Percentiles rank a stretch among this genome's conserved stretches.
These are phyloP conservation scores for Pseudozyma pruni DNA, from an alignment of 1,284 basidiomycete genomes.

Conservation along the genomic window DNA sequence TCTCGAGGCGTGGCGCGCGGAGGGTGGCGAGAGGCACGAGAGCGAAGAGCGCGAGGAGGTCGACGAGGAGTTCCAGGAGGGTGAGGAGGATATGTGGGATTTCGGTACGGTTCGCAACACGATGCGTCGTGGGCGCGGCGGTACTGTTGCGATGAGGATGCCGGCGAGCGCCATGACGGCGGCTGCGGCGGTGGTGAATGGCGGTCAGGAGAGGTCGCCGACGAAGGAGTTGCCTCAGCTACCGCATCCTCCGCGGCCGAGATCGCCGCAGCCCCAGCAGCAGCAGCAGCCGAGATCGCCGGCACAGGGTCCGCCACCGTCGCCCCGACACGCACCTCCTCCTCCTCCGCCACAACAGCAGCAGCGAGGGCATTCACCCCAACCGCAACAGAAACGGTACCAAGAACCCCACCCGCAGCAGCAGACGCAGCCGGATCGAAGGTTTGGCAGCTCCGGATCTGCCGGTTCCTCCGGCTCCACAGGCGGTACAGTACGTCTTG, in stretches of 20 bases:
- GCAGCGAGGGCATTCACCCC: conserved; percentile 17
- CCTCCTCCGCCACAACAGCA: conserved; percentile 17
- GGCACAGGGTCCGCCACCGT: conserved; percentile 16
- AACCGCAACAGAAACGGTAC: conserved; percentile 19
- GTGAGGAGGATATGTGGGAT: conserved; percentile 60
- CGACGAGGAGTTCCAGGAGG: conserved; percentile 53
- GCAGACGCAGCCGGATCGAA: conserved; percentile 27
- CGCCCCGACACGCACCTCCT: conserved; percentile 17
- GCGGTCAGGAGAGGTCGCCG: conserved; percentile 15
- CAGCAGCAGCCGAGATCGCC: conserved; percentile 21
- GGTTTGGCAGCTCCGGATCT: conserved; percentile 43
- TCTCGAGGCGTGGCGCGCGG: conserved; percentile 85
- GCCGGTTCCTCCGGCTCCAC: conserved; percentile 47
- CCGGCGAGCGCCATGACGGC: conserved; percentile 50
- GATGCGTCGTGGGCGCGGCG: conserved; percentile 47
- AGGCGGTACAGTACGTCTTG: conserved; percentile 56
- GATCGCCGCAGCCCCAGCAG: conserved; percentile 16
- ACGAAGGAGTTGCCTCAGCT: conserved; percentile 43
- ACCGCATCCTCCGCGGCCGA: conserved; percentile 29
- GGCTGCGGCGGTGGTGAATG: conserved; percentile 37
- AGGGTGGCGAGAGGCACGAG: conserved; percentile 72
- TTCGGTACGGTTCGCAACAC: conserved; percentile 61
- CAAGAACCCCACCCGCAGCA: conserved; percentile 14
- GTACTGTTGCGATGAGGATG: conserved; percentile 51
- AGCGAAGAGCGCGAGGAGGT: conserved; percentile 52